Evolutionary conservation across 179 eudicot genomes (phyloP).

Genomic region (Corrigiola litoralis): DNA sequence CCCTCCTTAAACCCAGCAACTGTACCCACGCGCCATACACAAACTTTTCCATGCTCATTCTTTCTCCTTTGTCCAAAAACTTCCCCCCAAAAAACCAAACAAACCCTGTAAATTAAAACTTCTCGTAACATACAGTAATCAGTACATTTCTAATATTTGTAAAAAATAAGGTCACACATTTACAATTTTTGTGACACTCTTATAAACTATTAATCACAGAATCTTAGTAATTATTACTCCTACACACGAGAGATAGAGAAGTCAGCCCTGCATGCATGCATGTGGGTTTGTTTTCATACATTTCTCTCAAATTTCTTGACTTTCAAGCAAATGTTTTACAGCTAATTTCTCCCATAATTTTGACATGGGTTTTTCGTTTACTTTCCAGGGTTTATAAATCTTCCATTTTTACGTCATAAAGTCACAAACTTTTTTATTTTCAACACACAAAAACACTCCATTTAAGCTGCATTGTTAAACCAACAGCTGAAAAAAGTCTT

Average conservation of each 20-base stretch:
- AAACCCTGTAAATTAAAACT: background rate
- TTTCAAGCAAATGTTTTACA: background rate
- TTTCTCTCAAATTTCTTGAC: background rate
- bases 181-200: background rate
- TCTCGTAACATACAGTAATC: background rate
- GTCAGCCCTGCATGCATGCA: too few species aligned
- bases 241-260: background rate
- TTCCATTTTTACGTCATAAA: background rate
- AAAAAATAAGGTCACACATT: background rate
- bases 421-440: background rate
- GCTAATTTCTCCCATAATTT: background rate
- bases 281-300: background rate
- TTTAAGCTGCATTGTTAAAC: background rate
- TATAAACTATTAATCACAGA: too few species aligned
- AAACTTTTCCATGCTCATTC: background rate
- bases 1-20: background rate
- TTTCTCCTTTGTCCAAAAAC: conserved; percentile 19
- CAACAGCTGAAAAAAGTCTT: background rate
- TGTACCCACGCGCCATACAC: background rate
- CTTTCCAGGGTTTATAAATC: background rate
- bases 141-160: background rate
- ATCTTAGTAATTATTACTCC: too few species aligned
- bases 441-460: background rate
- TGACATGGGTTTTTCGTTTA: background rate
- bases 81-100: too few species aligned